These are phyloP conservation scores for Hippophae tibetana DNA, from an alignment of 306 rosid species.

Conservation along the genomic window DNA sequence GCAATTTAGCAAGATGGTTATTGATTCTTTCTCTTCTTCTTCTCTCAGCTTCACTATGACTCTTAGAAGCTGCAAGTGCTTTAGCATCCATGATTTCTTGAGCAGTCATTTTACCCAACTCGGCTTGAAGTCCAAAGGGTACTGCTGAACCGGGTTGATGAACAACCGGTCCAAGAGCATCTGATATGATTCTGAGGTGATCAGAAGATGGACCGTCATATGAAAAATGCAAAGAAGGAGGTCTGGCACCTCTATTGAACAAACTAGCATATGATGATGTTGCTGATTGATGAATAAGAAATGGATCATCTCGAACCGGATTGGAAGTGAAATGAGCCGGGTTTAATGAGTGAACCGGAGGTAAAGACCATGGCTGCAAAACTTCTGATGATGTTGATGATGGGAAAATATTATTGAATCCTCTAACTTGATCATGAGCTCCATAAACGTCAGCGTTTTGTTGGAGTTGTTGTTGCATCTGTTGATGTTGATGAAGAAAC, in stretches of 20 bases:
- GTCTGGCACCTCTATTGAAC: conserved; percentile 44
- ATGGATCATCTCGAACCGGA: conserved; percentile 44
- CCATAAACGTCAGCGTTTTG: conserved; percentile 29
- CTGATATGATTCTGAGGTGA: conserved; percentile 67
- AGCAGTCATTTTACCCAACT: conserved; percentile 70
- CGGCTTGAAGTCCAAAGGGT: conserved; percentile 77
- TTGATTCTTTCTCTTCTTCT: conserved; percentile 93
- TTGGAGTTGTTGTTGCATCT: conserved; percentile 36
- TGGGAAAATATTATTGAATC: conserved; percentile 40
- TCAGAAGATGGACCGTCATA: conserved; percentile 59
- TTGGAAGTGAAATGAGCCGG: conserved; percentile 26
- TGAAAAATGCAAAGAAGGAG: conserved; percentile 58
- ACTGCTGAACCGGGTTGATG: conserved; percentile 38
- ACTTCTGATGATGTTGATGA: conserved; percentile 48
- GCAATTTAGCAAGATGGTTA: conserved; percentile 78
- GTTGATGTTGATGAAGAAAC: conserved; percentile 44
- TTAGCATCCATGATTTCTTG: conserved; percentile 94
- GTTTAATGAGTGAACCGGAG: conserved; percentile 51
- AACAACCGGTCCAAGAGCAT: conserved; percentile 51
- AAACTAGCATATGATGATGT: conserved; percentile 42
- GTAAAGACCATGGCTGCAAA: conserved; percentile 58
- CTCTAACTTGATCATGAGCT: neutral
- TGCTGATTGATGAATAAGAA: conserved; percentile 32
- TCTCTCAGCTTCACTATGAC: conserved; percentile 90
- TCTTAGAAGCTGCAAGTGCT: conserved; percentile 86